Evolutionary conservation across 2,329 filamentous ascomycete genomes (phyloP), one percentile per base, ranked within the genome.

Genomic region (Lasiodiplodia hormozganensis): DNA sequence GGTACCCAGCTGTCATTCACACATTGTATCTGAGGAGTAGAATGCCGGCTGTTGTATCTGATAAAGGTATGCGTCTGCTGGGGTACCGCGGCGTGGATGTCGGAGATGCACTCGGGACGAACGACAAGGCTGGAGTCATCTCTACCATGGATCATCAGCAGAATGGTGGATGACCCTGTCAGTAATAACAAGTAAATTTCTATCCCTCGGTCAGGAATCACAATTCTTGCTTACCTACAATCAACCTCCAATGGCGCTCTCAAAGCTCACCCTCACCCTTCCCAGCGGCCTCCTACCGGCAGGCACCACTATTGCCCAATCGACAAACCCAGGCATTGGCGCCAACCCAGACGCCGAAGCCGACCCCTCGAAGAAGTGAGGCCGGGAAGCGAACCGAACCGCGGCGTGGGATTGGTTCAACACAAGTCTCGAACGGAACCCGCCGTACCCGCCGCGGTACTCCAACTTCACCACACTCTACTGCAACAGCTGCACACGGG

Each of bases 351-450:
- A 57, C n/a, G 68, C 58, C 34, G 23, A 70, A 62, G 70, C 67
- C 14, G 65, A 7, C 31, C 70, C 28, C 70, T 69, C 7, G 51
- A 67, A 34, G 66, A 69, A 3, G 70, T 71, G n/a, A 70, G 69
- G 14, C 70, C 69, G 2, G 60, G 69, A 14, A 60, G 49, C 11
- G 70, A 64, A 3, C 71, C 71, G 5, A 71, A 71, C 34, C 62
- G 69, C 68, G 68, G 74, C 23, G 73, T 28, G 76, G 68, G 70
- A 70, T 6, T 77, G 76, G 75, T 73, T 77, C 65, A 78, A 77
- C 71, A 75, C 71, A 2, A 75, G 75, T 57, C 28, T 68, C 43
- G 78, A 78, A 51, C 80, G 79, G 77, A 72, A 76, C 28, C 78
- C 78, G 2, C 78, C 79, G 16, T 18, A 43, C 5, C 28, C 28